Conservation (phyloP, 192 early-diverging fungal species). For the Coemansia sp. region DNA sequence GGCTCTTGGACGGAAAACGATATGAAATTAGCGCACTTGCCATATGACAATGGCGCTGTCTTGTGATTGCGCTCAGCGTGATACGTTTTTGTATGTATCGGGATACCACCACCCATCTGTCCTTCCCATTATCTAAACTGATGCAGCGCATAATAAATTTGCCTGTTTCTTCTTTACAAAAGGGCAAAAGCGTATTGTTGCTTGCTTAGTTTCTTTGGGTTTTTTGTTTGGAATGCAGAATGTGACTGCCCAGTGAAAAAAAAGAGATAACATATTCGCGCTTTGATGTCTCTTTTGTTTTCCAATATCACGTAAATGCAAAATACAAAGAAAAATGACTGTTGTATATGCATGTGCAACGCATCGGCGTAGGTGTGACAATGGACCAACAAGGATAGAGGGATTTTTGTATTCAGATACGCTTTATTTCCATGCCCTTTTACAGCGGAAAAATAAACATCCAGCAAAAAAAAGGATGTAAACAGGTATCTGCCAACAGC, state of each 20-base stretch:
- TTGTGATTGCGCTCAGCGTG: not conserved
- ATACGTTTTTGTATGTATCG: not conserved
- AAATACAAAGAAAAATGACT: not conserved
- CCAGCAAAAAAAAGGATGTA: not conserved
- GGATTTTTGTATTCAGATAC: not conserved
- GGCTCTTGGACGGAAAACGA: not conserved
- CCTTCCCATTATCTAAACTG: too few species aligned
- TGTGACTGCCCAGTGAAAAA: too few species aligned
- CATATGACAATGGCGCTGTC: not conserved
- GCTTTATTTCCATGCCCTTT: not conserved
- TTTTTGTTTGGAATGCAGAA: too few species aligned
- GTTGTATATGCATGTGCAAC: not conserved
- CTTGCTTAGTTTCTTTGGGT: too few species aligned
- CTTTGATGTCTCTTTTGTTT: too few species aligned
- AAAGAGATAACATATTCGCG: too few species aligned
- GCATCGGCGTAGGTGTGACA: not conserved
- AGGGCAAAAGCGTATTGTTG: too few species aligned
- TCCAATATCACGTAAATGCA: not conserved
- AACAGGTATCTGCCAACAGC: not conserved
- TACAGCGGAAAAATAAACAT: constrained; percentile 1
- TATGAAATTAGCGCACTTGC: not conserved
- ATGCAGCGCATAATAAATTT: too few species aligned
- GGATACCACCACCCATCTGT: not conserved
- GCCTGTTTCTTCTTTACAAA: too few species aligned
- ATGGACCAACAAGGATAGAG: not conserved